Percentiles rank a stretch among this genome's conserved stretches.
Evolutionary conservation across 164 flowering plant genomes (phyloP).

Genomic region (Aristolochia fimbriata): DNA sequence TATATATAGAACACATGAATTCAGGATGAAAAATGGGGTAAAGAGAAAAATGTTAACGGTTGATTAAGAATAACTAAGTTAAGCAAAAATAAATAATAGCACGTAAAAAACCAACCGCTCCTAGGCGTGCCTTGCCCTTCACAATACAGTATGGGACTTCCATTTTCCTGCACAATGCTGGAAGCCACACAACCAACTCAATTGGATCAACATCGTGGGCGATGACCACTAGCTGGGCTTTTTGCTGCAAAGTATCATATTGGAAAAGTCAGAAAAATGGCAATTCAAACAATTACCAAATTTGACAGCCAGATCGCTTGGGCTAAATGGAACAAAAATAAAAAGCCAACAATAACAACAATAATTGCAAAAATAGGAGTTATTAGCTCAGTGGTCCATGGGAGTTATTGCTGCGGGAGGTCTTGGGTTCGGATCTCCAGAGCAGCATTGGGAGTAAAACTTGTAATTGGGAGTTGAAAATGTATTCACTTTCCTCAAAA

Average conservation of each 20-base stretch:
- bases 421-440: too few species aligned
- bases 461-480: too few species aligned
- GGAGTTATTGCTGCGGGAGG: too few species aligned
- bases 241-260: slow-evolving; percentile 30
- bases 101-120: slow-evolving; percentile 32
- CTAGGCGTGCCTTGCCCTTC: slow-evolving; percentile 73
- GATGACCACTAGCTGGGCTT: slow-evolving; percentile 76
- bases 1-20: too few species aligned
- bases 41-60: background rate
- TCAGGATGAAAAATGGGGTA: background rate
- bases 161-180: slow-evolving; percentile 80
- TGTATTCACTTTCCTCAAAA: too few species aligned
- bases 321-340: too few species aligned
- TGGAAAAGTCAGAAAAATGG: background rate
- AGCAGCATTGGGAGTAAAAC: too few species aligned
- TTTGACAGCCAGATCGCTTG: too few species aligned
- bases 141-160: slow-evolving; percentile 78
- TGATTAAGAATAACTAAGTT: background rate
- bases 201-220: slow-evolving; percentile 86
- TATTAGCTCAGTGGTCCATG: too few species aligned
- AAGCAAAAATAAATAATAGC: background rate
- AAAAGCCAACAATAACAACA: too few species aligned
- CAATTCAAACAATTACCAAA: background rate
- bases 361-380: too few species aligned
- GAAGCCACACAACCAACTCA: slow-evolving; percentile 84